phyloP scores from a whole-genome alignment of 805 yeast species.

The Saturnispora quitensis region DNA sequence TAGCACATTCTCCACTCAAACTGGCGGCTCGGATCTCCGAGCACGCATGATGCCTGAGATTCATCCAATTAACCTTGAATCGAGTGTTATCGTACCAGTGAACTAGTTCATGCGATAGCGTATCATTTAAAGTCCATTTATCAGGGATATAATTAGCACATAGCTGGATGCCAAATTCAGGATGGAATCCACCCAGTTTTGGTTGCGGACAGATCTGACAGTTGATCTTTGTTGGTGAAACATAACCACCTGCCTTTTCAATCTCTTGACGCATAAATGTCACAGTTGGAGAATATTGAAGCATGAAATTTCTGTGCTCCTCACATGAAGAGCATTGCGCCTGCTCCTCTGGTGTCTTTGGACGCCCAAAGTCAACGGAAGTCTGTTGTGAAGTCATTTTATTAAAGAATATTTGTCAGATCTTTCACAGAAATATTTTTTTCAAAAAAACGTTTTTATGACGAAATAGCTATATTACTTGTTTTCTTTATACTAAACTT shows the following conservation, averaged over 20 bases:
- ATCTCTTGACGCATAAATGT: conserved; percentile 81
- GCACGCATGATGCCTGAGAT: conserved; percentile 91
- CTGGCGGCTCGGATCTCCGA: conserved; percentile 92
- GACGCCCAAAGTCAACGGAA: neutral
- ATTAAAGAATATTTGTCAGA: neutral
- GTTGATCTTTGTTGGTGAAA: conserved; percentile 44
- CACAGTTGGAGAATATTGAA: conserved; percentile 75
- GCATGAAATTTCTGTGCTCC: conserved; percentile 70
- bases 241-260: conserved; percentile 46
- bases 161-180: conserved; percentile 73
- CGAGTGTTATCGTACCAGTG: conserved; percentile 89
- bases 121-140: conserved; percentile 81
- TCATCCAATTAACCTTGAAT: conserved; percentile 78
- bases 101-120: conserved; percentile 83
- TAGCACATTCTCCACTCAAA: conserved; percentile 89
- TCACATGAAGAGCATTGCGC: conserved; percentile 60
- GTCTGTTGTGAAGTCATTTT: conserved; percentile 4
- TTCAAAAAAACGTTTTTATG: neutral
- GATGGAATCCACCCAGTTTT: conserved; percentile 89
- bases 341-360: conserved; percentile 3
- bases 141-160: conserved; percentile 75
- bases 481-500: neutral
- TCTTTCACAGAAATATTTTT: neutral
- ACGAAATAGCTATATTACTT: neutral
- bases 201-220: conserved; percentile 81